These are phyloP conservation scores for Hordeum pubiflorum DNA, from an alignment of 202 grass and related monocot species.

Conservation along the genomic window DNA sequence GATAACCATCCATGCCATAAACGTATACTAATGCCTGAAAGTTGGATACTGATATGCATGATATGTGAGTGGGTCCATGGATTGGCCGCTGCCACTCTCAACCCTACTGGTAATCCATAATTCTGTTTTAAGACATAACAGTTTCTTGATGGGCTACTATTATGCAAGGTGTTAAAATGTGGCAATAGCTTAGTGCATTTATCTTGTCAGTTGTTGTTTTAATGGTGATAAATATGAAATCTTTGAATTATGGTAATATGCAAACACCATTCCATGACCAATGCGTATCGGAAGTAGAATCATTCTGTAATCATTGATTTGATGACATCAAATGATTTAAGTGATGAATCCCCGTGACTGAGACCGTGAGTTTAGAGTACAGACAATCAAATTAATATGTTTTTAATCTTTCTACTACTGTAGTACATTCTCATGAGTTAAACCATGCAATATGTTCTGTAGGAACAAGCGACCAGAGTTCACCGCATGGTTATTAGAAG, in stretches of 20 bases:
- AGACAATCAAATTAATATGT: neutral
- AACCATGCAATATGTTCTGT: slow-evolving; percentile 25
- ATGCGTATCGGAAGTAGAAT: neutral
- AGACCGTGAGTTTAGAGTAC: neutral
- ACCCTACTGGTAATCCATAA: neutral
- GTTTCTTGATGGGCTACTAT: neutral
- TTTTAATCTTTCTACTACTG: neutral
- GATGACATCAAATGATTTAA: neutral
- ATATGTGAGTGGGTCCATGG: neutral
- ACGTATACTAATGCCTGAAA: no score
- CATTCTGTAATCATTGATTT: neutral
- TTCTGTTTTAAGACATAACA: neutral
- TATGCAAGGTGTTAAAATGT: neutral
- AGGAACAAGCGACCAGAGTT: slow-evolving; percentile 98
- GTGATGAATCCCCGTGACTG: neutral
- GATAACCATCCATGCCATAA: no score
- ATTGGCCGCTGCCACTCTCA: neutral
- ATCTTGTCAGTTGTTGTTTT: slow-evolving; percentile 2
- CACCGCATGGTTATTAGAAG: slow-evolving; percentile 86
- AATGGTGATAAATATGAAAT: neutral
- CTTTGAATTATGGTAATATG: neutral
- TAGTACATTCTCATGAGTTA: neutral
- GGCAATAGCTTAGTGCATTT: no score
- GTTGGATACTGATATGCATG: no score
- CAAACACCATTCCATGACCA: neutral